phyloP scores from a whole-genome alignment of 768 basidiomycete genomes.

The Suillus placidus region DNA sequence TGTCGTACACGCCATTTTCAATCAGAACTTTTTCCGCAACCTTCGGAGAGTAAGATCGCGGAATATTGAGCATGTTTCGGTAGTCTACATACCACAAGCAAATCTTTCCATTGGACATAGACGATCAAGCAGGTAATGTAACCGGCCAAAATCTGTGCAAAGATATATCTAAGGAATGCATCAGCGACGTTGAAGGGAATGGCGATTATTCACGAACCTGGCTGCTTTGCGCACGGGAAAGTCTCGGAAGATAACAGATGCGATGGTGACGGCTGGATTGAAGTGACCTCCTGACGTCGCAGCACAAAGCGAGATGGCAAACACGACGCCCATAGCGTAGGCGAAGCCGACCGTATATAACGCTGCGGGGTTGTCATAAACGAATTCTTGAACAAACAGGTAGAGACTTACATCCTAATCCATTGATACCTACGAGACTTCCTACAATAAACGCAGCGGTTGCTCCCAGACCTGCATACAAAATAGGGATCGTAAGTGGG shows the following conservation, averaged over 20 bases:
- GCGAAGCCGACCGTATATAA: slow-evolving; percentile 58
- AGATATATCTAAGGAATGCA: slow-evolving; percentile 53
- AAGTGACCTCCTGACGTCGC: slow-evolving; percentile 67
- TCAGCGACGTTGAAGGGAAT: slow-evolving; percentile 15
- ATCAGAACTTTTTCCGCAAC: slow-evolving; percentile 34
- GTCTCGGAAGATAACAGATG: slow-evolving; percentile 51
- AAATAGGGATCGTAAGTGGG: background rate
- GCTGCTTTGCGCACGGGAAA: slow-evolving; percentile 56
- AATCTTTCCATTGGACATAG: slow-evolving; percentile 63
- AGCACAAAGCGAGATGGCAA: slow-evolving; percentile 55
- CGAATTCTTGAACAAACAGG: background rate
- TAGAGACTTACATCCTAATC: slow-evolving; percentile 51
- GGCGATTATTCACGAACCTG: slow-evolving; percentile 41
- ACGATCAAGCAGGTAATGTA: slow-evolving; percentile 62
- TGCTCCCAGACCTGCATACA: slow-evolving; percentile 52
- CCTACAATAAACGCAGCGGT: slow-evolving; percentile 54
- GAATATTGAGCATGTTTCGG: slow-evolving; percentile 27
- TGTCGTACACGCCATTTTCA: slow-evolving; percentile 29
- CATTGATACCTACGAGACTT: slow-evolving; percentile 40
- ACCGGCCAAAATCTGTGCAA: slow-evolving; percentile 66
- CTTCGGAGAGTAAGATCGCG: slow-evolving; percentile 29
- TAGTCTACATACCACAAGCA: slow-evolving; percentile 42
- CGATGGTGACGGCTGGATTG: slow-evolving; percentile 63
- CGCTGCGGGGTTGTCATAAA: slow-evolving; percentile 36
- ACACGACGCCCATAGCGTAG: slow-evolving; percentile 61